Evolutionary conservation across 108 stramenopile genomes (phyloP).

Genomic region (Licmophora abbreviata): DNA sequence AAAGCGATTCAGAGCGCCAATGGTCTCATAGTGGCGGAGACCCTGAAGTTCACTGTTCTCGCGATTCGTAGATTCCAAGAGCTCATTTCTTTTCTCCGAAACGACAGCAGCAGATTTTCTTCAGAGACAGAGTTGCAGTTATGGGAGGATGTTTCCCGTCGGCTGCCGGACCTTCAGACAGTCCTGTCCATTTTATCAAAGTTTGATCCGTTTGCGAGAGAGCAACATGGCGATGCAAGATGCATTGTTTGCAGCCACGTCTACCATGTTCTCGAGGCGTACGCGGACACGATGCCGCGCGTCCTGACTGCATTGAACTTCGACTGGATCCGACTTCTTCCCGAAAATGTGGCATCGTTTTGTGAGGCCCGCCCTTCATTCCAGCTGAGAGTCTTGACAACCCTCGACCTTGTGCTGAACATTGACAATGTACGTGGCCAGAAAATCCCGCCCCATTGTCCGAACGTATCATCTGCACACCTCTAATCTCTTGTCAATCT

Average conservation of each 20-base stretch:
- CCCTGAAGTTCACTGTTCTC: conserved; percentile 34
- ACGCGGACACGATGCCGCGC: conserved; percentile 25
- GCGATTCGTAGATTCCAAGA: conserved; percentile 31
- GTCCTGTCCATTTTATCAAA: conserved; percentile 39
- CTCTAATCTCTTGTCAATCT: no score
- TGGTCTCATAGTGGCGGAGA: conserved; percentile 36
- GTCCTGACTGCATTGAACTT: conserved; percentile 26
- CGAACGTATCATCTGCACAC: no score
- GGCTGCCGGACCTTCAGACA: conserved; percentile 50
- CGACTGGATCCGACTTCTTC: conserved; percentile 70
- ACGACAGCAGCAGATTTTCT: background rate
- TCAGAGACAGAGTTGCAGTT: no score
- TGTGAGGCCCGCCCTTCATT: conserved; percentile 15
- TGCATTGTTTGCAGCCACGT: conserved; percentile 12
- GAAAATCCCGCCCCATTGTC: no score
- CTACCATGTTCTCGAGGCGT: conserved; percentile 22
- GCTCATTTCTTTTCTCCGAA: background rate
- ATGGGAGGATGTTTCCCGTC: conserved; percentile 4
- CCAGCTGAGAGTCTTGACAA: conserved; percentile 24
- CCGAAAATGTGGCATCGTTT: conserved; percentile 17
- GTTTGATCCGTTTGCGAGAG: conserved; percentile 35
- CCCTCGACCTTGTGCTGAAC: conserved; percentile 13
- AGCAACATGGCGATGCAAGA: background rate
- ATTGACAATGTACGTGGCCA: conserved; percentile 3
- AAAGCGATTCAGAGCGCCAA: conserved; percentile 53